phyloP scores from a whole-genome alignment of 2,329 filamentous ascomycete species.

The Tympanopsis confertula region DNA sequence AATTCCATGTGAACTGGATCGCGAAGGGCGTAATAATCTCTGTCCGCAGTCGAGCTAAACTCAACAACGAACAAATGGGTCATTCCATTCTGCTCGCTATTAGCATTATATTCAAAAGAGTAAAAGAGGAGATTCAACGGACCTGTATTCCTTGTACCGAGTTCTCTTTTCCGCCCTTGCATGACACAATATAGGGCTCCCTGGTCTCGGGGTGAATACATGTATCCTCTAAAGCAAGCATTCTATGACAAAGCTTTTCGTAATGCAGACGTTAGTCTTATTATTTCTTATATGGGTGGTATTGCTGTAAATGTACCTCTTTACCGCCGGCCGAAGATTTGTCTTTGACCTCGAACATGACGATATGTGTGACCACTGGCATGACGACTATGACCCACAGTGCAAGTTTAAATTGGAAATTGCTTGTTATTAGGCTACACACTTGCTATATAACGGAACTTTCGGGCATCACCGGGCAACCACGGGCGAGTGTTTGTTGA shows the following conservation, averaged over 20 bases:
- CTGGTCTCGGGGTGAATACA: conserved; percentile 49
- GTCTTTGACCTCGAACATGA: conserved; percentile 15
- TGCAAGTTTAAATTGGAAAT: no score
- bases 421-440: no score
- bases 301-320: no score
- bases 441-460: no score
- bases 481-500: no score
- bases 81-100: background rate
- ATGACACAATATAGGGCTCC: conserved; percentile 43
- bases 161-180: conserved; percentile 47
- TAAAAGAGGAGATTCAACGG: no score
- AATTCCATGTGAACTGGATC: background rate
- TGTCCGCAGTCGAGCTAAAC: background rate
- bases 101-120: no score
- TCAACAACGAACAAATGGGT: background rate
- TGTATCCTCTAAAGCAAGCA: conserved; percentile 35
- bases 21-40: background rate
- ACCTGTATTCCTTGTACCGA: conserved; percentile 51
- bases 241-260: conserved; percentile 16
- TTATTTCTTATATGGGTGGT: no score
- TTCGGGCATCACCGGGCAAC: no score
- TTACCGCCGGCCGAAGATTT: no score
- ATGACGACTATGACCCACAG: no score
- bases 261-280: no score
- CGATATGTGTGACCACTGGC: conserved; percentile 15